Evolutionary conservation across 2,329 filamentous ascomycete species (phyloP).

Genomic region (Penicillium sclerotiorum): DNA sequence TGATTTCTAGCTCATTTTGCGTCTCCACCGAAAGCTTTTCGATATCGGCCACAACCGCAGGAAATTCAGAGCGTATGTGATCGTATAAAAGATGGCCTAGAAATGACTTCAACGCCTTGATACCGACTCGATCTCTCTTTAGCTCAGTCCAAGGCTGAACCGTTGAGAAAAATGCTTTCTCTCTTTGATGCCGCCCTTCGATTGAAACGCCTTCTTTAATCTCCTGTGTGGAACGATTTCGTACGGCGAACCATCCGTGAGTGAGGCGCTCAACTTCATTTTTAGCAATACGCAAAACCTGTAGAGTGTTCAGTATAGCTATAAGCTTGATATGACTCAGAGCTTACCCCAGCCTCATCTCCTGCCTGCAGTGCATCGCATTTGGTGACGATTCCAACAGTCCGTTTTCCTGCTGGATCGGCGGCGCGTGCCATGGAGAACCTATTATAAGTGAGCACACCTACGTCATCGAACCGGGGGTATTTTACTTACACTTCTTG

Average conservation of each 20-base stretch:
- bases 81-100: constrained; percentile 21
- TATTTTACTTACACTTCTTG: constrained; percentile 3
- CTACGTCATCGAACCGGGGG: background rate
- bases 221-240: constrained; percentile 28
- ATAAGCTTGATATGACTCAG: background rate
- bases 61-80: constrained; percentile 26
- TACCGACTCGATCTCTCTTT: constrained; percentile 20
- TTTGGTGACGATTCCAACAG: constrained; percentile 43
- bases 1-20: constrained; percentile 25
- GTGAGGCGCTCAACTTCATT: constrained; percentile 20
- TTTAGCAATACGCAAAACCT: constrained; percentile 20
- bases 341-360: constrained; percentile 15
- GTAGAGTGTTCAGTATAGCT: background rate
- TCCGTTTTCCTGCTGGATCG: constrained; percentile 35
- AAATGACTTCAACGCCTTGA: constrained; percentile 19
- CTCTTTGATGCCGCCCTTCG: constrained; percentile 19
- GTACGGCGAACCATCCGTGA: constrained; percentile 31
- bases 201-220: constrained; percentile 22
- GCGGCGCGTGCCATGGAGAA: constrained; percentile 48
- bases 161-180: constrained; percentile 17
- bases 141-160: constrained; percentile 19
- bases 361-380: constrained; percentile 35
- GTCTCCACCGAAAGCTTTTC: constrained; percentile 16
- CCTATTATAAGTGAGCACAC: constrained; percentile 4
- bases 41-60: constrained; percentile 18